These are phyloP conservation scores for Striga asiatica DNA, from an alignment of 257 asterid species.

Conservation along the genomic window DNA sequence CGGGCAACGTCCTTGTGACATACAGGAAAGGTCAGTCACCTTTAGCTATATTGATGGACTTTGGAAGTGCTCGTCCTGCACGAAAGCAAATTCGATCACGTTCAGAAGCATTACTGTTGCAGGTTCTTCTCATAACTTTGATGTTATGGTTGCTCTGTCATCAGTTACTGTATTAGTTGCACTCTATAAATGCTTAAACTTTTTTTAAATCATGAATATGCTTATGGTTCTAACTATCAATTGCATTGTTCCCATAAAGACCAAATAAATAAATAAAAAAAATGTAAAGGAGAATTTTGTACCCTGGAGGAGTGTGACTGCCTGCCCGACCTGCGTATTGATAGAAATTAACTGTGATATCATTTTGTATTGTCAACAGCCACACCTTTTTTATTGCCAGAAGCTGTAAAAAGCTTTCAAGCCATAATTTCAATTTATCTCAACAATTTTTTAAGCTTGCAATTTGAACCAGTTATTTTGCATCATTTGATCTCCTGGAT, in stretches of 20 bases:
- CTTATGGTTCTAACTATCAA: slow-evolving; percentile 1
- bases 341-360: slow-evolving; percentile 44
- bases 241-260: background rate
- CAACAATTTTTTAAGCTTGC: slow-evolving; percentile 11
- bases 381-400: slow-evolving; percentile 3
- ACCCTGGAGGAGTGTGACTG: slow-evolving; percentile 1
- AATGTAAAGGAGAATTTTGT: too few relatives aligned
- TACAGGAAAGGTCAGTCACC: slow-evolving; percentile 83
- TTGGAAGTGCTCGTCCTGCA: slow-evolving; percentile 98
- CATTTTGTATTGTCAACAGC: background rate
- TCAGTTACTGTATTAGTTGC: slow-evolving; percentile 8
- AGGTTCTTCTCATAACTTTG: slow-evolving; percentile 37
- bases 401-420: background rate
- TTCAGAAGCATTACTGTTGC: slow-evolving; percentile 85
- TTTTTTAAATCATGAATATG: background rate
- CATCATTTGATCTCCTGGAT: slow-evolving; percentile 15
- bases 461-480: slow-evolving; percentile 7
- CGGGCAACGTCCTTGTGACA: slow-evolving; percentile 86
- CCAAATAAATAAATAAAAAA: background rate
- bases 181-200: slow-evolving; percentile 1
- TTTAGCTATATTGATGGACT: slow-evolving; percentile 83
- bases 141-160: slow-evolving; percentile 5
- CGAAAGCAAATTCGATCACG: slow-evolving; percentile 82
- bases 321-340: background rate
- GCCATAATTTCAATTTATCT: slow-evolving; percentile 3